These are phyloP conservation scores for Yarrowia osloensis DNA, from an alignment of 805 yeast genomes.

Conservation along the genomic window DNA sequence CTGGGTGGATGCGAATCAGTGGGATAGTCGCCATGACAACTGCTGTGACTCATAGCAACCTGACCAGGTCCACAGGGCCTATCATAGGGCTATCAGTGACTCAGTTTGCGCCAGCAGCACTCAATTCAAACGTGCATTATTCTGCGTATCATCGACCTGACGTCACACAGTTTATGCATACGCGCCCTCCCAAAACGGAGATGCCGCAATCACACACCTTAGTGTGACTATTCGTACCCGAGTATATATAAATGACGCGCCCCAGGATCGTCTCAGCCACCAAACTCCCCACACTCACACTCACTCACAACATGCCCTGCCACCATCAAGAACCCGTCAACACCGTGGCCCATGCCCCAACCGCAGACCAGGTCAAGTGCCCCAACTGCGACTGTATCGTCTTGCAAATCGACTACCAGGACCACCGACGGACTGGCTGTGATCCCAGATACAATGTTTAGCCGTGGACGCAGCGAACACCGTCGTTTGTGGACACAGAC, in stretches of 20 bases:
- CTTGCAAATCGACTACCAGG: constrained; percentile 22
- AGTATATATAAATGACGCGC: constrained; percentile 10
- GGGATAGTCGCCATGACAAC: no score
- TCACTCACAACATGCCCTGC: constrained; percentile 12
- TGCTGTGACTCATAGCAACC: not conserved
- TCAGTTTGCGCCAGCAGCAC: not conserved
- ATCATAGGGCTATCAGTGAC: constrained; percentile 5
- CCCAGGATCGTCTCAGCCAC: not conserved
- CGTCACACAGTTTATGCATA: constrained; percentile 22
- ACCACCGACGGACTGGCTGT: constrained; percentile 23
- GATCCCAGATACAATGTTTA: constrained; percentile 22
- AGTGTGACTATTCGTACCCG: not conserved
- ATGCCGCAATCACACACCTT: constrained; percentile 15
- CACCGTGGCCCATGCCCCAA: constrained; percentile 15
- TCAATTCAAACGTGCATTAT: not conserved
- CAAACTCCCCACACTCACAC: not conserved
- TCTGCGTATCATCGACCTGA: constrained; percentile 6
- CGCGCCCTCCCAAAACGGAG: constrained; percentile 28
- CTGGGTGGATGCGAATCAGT: no score
- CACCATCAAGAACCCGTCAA: not conserved
- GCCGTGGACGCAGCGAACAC: not conserved
- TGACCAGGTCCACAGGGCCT: not conserved
- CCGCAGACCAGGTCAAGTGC: constrained; percentile 27
- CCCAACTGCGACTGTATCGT: constrained; percentile 29
- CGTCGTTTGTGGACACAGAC: no score